Percentiles rank a stretch among this genome's conserved stretches.
phyloP scores from a whole-genome alignment of 331 rosid genomes.

The Arachis monticola region DNA sequence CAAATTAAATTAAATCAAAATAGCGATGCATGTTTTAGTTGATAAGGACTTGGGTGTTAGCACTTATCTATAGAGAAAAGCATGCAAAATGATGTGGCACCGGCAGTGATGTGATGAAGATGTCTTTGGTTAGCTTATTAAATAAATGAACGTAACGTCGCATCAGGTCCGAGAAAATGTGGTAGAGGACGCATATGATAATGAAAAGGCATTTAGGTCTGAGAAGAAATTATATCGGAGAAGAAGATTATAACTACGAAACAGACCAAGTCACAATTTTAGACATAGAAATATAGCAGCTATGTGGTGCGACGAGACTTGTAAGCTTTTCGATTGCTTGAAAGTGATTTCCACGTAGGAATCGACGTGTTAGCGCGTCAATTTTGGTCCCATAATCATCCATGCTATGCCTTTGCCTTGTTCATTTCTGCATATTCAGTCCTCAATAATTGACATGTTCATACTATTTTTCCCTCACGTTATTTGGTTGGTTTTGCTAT shows the following conservation, averaged over 20 bases:
- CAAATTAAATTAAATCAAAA: background rate
- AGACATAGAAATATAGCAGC: background rate
- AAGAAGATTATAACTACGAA: background rate
- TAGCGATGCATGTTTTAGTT: background rate
- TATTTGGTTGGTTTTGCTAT: too few species aligned
- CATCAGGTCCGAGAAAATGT: background rate
- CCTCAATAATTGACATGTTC: too few species aligned
- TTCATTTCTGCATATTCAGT: too few species aligned
- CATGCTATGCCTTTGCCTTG: too few species aligned
- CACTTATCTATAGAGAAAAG: background rate
- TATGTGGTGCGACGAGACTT: background rate
- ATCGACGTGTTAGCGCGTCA: slow-evolving; percentile 49
- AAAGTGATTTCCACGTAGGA: slow-evolving; percentile 63
- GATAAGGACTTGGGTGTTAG: slow-evolving; percentile 4
- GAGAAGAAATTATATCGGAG: background rate
- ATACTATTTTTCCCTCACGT: too few species aligned
- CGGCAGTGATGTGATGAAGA: slow-evolving; percentile 22
- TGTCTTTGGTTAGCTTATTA: slow-evolving; percentile 1
- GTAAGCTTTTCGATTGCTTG: slow-evolving; percentile 21
- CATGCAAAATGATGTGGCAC: background rate
- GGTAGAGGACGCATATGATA: slow-evolving; percentile 4
- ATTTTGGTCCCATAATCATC: slow-evolving; percentile 20
- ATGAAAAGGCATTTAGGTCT: background rate
- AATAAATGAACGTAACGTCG: background rate
- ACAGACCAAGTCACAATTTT: background rate